These are phyloP conservation scores for Phyllostachys edulis DNA, from an alignment of 176 grass and related monocot species.

Conservation along the genomic window DNA sequence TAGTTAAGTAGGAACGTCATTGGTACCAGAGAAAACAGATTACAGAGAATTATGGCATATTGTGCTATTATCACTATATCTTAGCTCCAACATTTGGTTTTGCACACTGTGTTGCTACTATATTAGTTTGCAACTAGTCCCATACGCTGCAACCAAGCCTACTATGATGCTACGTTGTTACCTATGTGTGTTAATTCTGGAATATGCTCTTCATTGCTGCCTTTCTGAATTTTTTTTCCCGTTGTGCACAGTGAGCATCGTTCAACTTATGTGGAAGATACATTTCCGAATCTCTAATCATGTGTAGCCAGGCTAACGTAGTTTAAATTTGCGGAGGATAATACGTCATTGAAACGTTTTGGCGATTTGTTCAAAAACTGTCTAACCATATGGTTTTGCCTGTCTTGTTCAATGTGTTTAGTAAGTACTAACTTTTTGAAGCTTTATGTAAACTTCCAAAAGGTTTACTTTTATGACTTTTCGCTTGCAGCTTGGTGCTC, in stretches of 20 bases:
- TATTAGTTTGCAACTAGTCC: neutral
- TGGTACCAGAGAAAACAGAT: neutral
- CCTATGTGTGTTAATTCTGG: neutral
- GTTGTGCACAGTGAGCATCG: neutral
- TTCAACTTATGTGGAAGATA: neutral
- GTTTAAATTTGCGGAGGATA: neutral
- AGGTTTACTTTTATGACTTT: neutral
- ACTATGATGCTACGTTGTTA: neutral
- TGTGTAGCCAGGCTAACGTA: no score
- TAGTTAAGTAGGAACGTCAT: constrained; percentile 1
- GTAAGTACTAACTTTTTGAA: neutral
- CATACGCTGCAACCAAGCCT: neutral
- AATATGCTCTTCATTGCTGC: neutral
- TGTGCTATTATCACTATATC: neutral
- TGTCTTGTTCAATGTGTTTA: neutral
- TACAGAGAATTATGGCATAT: neutral
- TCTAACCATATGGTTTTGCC: constrained; percentile 10
- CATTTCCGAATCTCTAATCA: neutral
- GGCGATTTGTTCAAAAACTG: neutral
- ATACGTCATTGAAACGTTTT: neutral
- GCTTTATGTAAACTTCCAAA: neutral
- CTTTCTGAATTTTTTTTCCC: neutral
- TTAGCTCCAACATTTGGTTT: neutral
- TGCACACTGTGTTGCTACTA: neutral
- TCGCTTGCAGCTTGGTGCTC: constrained; percentile 44